phyloP scores from a whole-genome alignment of 352 stramenopile species.

The Globisporangium viniferum region DNA sequence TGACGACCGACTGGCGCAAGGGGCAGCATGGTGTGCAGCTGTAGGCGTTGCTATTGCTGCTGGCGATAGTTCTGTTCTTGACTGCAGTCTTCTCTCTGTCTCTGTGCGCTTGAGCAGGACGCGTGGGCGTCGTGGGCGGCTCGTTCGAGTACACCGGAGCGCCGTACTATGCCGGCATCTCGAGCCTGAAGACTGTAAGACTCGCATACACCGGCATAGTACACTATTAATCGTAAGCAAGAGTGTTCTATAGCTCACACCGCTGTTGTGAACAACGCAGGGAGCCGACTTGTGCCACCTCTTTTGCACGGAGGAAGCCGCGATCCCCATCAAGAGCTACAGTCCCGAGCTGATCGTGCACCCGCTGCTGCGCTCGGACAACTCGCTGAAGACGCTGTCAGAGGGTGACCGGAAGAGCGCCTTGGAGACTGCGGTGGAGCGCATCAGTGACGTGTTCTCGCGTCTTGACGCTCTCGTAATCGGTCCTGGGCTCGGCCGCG shows the following conservation, averaged over 20 bases:
- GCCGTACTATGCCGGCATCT: constrained; percentile 95
- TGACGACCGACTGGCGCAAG: constrained; percentile 65
- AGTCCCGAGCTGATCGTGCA: constrained; percentile 96
- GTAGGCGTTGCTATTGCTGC: not conserved
- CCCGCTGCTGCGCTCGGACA: constrained; percentile 65
- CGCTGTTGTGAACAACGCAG: constrained; percentile 15
- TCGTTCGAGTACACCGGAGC: constrained; percentile 97
- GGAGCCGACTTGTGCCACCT: constrained; percentile 95
- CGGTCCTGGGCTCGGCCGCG: constrained; percentile 92
- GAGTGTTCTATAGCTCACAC: too few relatives aligned
- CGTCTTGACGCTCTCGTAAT: constrained; percentile 85
- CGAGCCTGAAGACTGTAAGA: constrained; percentile 85
- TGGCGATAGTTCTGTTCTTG: not conserved
- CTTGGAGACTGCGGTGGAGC: constrained; percentile 36
- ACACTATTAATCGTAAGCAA: too few relatives aligned
- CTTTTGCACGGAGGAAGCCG: constrained; percentile 93
- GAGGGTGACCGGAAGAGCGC: constrained; percentile 14
- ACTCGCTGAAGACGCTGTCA: constrained; percentile 14
- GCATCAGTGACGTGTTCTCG: constrained; percentile 53
- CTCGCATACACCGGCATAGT: not conserved
- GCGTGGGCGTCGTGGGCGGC: constrained; percentile 94
- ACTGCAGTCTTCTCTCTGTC: not conserved
- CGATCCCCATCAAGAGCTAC: constrained; percentile 97
- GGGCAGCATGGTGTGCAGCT: constrained; percentile 57
- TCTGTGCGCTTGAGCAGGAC: constrained; percentile 31